These are phyloP conservation scores for Cyberlindnera mrakii DNA, from an alignment of 805 yeast genomes.

Conservation along the genomic window DNA sequence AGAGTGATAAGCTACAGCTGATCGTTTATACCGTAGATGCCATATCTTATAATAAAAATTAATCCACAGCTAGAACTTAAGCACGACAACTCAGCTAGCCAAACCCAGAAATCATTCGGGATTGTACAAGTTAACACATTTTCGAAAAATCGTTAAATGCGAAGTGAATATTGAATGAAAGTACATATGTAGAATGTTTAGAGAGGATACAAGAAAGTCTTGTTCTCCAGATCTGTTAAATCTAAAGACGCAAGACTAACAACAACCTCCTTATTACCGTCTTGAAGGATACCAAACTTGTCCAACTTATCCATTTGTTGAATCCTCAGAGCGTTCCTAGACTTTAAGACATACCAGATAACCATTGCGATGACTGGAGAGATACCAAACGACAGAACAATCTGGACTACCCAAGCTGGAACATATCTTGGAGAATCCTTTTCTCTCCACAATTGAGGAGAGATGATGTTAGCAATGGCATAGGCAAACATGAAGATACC, in stretches of 20 bases:
- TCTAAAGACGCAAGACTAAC: slow-evolving; percentile 39
- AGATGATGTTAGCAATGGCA: slow-evolving; percentile 43
- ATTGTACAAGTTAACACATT: too few species aligned
- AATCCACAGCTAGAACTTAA: too few species aligned
- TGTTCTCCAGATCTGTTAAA: slow-evolving; percentile 46
- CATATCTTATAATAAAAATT: too few species aligned
- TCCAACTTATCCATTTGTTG: slow-evolving; percentile 13
- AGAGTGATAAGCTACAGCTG: too few species aligned
- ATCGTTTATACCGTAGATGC: too few species aligned
- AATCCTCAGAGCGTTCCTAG: slow-evolving; percentile 38
- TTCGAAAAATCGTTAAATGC: neutral
- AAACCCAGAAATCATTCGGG: too few species aligned
- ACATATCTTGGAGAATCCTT: slow-evolving; percentile 40
- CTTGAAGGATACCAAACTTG: slow-evolving; percentile 25
- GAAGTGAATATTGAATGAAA: neutral
- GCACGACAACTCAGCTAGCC: too few species aligned
- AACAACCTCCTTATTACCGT: slow-evolving; percentile 28
- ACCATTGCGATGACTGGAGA: slow-evolving; percentile 40
- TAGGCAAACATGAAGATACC: slow-evolving; percentile 40
- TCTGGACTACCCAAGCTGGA: slow-evolving; percentile 50
- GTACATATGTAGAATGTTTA: neutral
- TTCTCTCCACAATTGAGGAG: slow-evolving; percentile 51
- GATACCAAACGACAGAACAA: slow-evolving; percentile 41
- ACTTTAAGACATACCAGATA: slow-evolving; percentile 38
- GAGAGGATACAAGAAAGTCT: slow-evolving; percentile 44